Conservation (phyloP, 192 early-diverging fungal species). For the Polychytrium aggregatum region DNA sequence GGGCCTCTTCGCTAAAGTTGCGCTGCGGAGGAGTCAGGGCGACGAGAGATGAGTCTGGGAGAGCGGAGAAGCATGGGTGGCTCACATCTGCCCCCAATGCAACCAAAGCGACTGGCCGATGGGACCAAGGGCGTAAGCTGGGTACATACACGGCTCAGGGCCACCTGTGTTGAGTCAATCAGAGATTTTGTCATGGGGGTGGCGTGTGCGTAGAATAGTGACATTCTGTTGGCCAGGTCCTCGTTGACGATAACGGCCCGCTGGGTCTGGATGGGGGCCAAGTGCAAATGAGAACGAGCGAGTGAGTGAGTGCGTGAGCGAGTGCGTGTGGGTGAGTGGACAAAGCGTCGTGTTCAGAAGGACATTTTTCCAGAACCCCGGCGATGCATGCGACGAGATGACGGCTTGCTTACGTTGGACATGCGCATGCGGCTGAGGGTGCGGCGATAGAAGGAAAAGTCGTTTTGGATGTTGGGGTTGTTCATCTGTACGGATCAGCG, state of each 20-base stretch:
- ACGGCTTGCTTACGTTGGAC: conserved; percentile 36
- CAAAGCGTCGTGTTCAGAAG: too few relatives aligned
- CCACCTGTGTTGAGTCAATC: conserved; percentile 66
- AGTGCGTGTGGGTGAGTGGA: too few relatives aligned
- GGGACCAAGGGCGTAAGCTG: too few relatives aligned
- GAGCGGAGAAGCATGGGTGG: too few relatives aligned
- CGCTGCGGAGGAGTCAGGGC: too few relatives aligned
- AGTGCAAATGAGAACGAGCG: too few relatives aligned
- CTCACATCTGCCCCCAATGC: too few relatives aligned
- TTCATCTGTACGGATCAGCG: conserved; percentile 40
- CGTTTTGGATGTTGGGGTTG: conserved; percentile 84
- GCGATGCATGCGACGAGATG: too few relatives aligned
- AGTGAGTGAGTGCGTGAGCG: too few relatives aligned
- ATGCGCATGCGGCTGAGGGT: conserved; percentile 70
- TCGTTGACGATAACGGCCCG: conserved; percentile 36
- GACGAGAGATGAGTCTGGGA: too few relatives aligned
- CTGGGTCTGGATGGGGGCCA: too few relatives aligned
- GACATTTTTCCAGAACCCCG: too few relatives aligned
- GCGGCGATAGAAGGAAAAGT: conserved; percentile 94
- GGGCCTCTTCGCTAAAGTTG: conserved; percentile 7
- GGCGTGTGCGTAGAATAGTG: conserved; percentile 92
- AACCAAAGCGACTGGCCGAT: neutral
- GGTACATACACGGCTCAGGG: conserved; percentile 44
- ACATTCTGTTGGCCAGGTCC: conserved; percentile 86
- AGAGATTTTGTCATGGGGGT: conserved; percentile 85